phyloP scores from a whole-genome alignment of 371 early-diverging fungal species.

The Lichtheimia ornata region DNA sequence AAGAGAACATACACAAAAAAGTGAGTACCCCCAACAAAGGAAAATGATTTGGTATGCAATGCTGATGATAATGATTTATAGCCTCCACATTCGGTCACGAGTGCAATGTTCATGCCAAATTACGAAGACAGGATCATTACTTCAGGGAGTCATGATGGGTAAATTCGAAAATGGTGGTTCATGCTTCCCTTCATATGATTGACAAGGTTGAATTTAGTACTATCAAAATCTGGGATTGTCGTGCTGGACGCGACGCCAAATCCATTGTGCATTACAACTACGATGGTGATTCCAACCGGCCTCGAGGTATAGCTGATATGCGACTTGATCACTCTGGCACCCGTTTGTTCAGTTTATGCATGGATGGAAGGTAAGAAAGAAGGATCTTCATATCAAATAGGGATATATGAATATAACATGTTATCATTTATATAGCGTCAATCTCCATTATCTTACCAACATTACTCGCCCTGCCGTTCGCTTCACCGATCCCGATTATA shows the following conservation, averaged over 20 bases:
- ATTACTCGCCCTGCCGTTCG: constrained; percentile 25
- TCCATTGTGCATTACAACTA: constrained; percentile 17
- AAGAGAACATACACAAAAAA: not conserved
- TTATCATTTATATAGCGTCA: constrained; percentile 16
- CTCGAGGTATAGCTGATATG: constrained; percentile 37
- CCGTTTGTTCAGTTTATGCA: constrained; percentile 37
- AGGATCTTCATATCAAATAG: no score
- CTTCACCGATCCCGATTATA: constrained; percentile 25
- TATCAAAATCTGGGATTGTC: constrained; percentile 53
- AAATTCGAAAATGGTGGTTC: constrained; percentile 1
- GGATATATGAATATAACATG: not conserved
- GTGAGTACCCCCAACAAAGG: constrained; percentile 5
- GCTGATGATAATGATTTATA: constrained; percentile 1
- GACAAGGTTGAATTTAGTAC: constrained; percentile 15
- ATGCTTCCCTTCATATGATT: not conserved
- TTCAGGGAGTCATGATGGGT: constrained; percentile 67
- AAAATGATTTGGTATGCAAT: not conserved
- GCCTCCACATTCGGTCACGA: constrained; percentile 53
- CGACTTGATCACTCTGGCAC: constrained; percentile 38
- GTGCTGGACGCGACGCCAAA: constrained; percentile 26
- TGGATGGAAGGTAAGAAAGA: constrained; percentile 28
- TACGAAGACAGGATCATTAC: constrained; percentile 46
- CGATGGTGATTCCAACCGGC: constrained; percentile 16
- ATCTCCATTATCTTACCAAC: constrained; percentile 38
- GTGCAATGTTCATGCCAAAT: constrained; percentile 47